Base-by-base conservation (phyloP, 2,329 filamentous ascomycete genomes). In the Penicillium italicum region DNA sequence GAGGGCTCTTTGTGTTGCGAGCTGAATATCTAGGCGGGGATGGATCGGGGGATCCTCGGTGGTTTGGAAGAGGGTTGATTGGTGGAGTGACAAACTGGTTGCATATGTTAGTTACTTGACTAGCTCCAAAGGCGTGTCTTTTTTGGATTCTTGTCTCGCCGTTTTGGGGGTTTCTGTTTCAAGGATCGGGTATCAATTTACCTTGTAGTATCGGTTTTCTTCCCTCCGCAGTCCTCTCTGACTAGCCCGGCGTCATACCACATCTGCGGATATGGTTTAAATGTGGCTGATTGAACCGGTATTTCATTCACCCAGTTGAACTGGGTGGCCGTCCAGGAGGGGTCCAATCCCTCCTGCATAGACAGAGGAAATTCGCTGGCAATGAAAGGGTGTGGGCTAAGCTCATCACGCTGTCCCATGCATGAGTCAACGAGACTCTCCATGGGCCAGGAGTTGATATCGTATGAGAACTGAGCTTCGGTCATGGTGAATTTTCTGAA, bases 1-100 rank as follows among this genome's bases (percentile, higher is more conserved):
- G 37, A 64, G 51, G 20, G 55, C 62, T 43, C 62, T 34, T 56
- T 65, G 58, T 12, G 58, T 60, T 37, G 60, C 56, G 8, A 59
- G 51, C 1, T 56, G 41, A 24, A 41, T n/a, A 34, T 47, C 41
- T 14, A 40, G 16, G 28, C 4, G 33, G n/a, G 33, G n/a, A n/a
- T 50, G 11, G 4, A 34, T 48, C 37, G 50, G 28, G 3, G 48
- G n/a, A n/a, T 48, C 45, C 7, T 40, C 38, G 56, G 56, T n/a
- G 12, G 50, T 49, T 31, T 63, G 61, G 22, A 33, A 41, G 6
- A 9, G 8, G 14, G 2, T 24, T 26, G 50, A 31, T 43, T 37
- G 41, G 22, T 31, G 7, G 34, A 20, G 48, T 11, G 16, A 52
- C 24, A 37, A 45, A 22, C 50, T 45, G 10, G 9, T 46, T 52